These are phyloP conservation scores for Thyridium curvatum DNA, from an alignment of 2,329 filamentous ascomycete species.

Conservation along the genomic window DNA sequence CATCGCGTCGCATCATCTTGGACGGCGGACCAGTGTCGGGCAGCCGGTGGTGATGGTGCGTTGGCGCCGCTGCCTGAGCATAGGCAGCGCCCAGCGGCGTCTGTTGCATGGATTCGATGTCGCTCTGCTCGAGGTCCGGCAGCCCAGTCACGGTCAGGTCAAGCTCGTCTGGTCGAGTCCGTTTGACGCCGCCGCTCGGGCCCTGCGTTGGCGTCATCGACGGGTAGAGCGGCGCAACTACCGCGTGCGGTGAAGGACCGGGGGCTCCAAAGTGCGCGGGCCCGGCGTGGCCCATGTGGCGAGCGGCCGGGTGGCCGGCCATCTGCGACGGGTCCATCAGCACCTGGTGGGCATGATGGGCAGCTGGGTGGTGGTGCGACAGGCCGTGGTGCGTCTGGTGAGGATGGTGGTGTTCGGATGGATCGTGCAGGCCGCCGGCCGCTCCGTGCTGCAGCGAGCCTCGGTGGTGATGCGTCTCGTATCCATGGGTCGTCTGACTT, in stretches of 20 bases:
- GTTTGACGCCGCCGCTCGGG: constrained; percentile 35
- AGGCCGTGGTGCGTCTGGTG: constrained; percentile 26
- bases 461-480: constrained; percentile 46
- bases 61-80: constrained; percentile 42
- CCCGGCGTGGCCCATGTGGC: constrained; percentile 43
- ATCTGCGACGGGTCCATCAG: constrained; percentile 51
- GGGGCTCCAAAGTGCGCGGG: constrained; percentile 46
- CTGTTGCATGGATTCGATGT: constrained; percentile 50
- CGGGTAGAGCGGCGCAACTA: constrained; percentile 47
- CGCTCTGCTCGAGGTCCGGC: constrained; percentile 45
- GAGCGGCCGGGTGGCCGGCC: constrained; percentile 38
- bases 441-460: constrained; percentile 42
- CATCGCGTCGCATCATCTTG: constrained; percentile 58
- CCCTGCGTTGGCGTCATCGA: constrained; percentile 27
- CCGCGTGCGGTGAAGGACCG: constrained; percentile 35
- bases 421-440: constrained; percentile 39
- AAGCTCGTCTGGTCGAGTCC: constrained; percentile 51
- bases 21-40: constrained; percentile 64
- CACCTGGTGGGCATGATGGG: constrained; percentile 45
- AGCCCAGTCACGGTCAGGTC: constrained; percentile 47
- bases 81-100: constrained; percentile 46
- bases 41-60: constrained; percentile 76
- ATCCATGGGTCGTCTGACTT: constrained; percentile 57
- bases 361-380: constrained; percentile 38
- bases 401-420: constrained; percentile 31